These are phyloP conservation scores for Plasmodium falciparum DNA, from an alignment of 169 alveolate species.

Conservation along the genomic window DNA sequence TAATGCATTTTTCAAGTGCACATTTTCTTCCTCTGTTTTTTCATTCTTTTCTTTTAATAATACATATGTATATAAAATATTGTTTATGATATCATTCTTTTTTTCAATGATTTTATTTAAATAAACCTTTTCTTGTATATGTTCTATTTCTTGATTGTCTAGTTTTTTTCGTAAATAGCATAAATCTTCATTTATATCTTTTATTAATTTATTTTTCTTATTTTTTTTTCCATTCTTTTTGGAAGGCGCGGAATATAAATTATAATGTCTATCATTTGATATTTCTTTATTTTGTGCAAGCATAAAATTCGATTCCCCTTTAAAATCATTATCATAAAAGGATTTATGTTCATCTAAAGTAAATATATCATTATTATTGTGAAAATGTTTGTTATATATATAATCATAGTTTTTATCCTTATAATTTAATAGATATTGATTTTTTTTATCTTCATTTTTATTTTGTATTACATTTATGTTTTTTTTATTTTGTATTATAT, in stretches of 20 bases:
- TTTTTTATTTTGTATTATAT: too few relatives aligned
- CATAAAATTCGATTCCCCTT: too few relatives aligned
- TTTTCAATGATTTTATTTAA: conserved; percentile 66
- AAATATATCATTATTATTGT: too few relatives aligned
- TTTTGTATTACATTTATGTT: too few relatives aligned
- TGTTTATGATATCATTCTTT: conserved; percentile 67
- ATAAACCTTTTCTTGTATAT: conserved; percentile 58
- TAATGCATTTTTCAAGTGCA: background rate
- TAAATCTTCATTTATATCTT: conserved; percentile 26
- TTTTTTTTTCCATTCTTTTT: background rate
- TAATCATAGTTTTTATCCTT: too few relatives aligned
- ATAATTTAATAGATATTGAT: too few relatives aligned
- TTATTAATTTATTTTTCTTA: background rate
- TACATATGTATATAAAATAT: conserved; percentile 40
- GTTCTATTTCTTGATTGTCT: conserved; percentile 22
- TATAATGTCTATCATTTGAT: too few relatives aligned
- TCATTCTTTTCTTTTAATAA: conserved; percentile 40
- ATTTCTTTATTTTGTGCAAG: too few relatives aligned
- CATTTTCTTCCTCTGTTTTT: conserved; percentile 27
- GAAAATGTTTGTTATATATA: too few relatives aligned
- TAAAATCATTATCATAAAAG: too few relatives aligned
- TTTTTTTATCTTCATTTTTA: background rate
- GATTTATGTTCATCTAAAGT: too few relatives aligned
- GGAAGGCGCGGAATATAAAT: background rate
- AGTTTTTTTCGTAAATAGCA: conserved; percentile 5